phyloP scores from a whole-genome alignment of 1,284 basidiomycete genomes.

The Malassezia sp. region DNA sequence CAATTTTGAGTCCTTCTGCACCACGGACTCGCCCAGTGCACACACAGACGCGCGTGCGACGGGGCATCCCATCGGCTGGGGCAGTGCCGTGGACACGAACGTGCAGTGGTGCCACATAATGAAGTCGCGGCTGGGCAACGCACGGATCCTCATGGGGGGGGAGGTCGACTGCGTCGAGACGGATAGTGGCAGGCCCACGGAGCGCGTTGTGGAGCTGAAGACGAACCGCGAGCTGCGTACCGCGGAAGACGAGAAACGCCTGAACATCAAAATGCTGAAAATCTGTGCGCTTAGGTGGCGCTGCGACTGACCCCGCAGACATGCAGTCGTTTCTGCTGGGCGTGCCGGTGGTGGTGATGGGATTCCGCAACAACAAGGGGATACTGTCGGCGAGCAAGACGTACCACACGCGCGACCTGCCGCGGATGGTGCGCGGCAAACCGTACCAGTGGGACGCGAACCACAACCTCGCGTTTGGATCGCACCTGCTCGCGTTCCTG shows the following conservation, averaged over 20 bases:
- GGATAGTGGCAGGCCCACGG: conserved; percentile 1
- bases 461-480: conserved; percentile 63
- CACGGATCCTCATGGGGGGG: conserved; percentile 75
- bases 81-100: conserved; percentile 80
- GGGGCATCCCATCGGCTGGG: conserved; percentile 53
- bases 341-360: conserved; percentile 70
- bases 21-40: conserved; percentile 47
- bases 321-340: conserved; percentile 87
- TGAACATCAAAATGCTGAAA: conserved; percentile 65
- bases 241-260: conserved; percentile 61
- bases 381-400: conserved; percentile 32
- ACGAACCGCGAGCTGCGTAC: conserved; percentile 67
- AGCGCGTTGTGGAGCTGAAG: conserved; percentile 72
- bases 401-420: conserved; percentile 46
- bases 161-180: conserved; percentile 76
- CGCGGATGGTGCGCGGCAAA: conserved; percentile 49
- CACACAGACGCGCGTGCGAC: not conserved
- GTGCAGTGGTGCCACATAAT: conserved; percentile 91
- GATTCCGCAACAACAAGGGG: conserved; percentile 73
- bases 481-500: conserved; percentile 56
- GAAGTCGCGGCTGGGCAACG: conserved; percentile 70
- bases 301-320: conserved; percentile 6
- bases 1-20: conserved; percentile 76
- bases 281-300: conserved; percentile 9
- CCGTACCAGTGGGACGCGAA: conserved; percentile 66